A percentile compares a stretch with the other conserved stretches of the same genome.
Evolutionary conservation across 352 stramenopile species (phyloP).

Genomic region (Globisporangium alternatum): DNA sequence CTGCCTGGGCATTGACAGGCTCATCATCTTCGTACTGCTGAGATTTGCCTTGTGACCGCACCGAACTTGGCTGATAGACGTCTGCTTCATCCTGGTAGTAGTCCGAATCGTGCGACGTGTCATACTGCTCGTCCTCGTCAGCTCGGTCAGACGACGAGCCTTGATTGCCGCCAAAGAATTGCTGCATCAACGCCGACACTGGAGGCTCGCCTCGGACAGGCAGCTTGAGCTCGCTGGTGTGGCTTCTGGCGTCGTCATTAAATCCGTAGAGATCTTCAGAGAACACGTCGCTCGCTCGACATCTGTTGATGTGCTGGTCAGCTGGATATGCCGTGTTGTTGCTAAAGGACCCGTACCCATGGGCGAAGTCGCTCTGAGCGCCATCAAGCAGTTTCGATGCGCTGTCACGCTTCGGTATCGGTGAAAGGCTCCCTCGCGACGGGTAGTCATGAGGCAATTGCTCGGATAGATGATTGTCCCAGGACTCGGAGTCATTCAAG

Average conservation of each 20-base stretch:
- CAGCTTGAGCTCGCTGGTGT: not conserved
- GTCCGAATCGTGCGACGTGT: slow-evolving; percentile 10
- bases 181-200: slow-evolving; percentile 55
- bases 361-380: not conserved
- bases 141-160: not conserved
- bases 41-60: not conserved
- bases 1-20: not conserved
- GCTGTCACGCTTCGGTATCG: slow-evolving; percentile 12
- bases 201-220: slow-evolving; percentile 17
- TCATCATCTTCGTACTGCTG: not conserved
- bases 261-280: slow-evolving; percentile 4
- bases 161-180: slow-evolving; percentile 36
- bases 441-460: slow-evolving; percentile 16
- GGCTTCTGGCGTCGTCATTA: not conserved
- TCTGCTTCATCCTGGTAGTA: slow-evolving; percentile 3
- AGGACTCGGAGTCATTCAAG: slow-evolving; percentile 77
- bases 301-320: not conserved
- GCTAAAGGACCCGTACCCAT: slow-evolving; percentile 3
- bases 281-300: not conserved
- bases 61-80: not conserved
- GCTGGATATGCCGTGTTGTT: not conserved
- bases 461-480: slow-evolving; percentile 52
- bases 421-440: slow-evolving; percentile 16
- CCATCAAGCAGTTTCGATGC: slow-evolving; percentile 7
- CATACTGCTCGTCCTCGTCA: slow-evolving; percentile 14